A percentile compares a stretch with the other conserved stretches of the same genome.
Evolutionary conservation across 2,329 filamentous ascomycete genomes (phyloP).

Genomic region (Blastomyces emzantsi): DNA sequence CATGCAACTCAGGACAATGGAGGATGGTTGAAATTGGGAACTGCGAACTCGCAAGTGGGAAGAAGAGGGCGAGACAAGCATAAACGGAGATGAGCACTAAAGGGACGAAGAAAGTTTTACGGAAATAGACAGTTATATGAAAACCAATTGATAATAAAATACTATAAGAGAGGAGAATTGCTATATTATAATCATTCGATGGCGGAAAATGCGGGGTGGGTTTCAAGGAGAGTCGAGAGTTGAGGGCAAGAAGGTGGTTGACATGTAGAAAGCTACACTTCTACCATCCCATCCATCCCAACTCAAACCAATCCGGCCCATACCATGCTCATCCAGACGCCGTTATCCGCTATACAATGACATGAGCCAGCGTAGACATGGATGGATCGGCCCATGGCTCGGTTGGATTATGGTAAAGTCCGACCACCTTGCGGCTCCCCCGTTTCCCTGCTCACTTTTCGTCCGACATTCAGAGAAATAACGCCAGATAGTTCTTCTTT

Average conservation of each 20-base stretch:
- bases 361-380: neutral
- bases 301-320: neutral
- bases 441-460: neutral
- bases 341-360: neutral
- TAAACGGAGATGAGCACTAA: neutral
- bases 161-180: slow-evolving; percentile 33
- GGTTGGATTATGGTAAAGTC: neutral
- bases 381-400: neutral
- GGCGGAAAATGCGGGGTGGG: neutral
- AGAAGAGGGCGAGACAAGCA: neutral
- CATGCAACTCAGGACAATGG: neutral
- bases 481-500: neutral
- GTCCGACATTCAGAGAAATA: neutral
- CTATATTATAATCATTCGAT: slow-evolving; percentile 25
- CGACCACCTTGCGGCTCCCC: neutral
- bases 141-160: slow-evolving; percentile 12
- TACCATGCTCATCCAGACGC: neutral
- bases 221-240: neutral
- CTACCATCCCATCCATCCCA: neutral
- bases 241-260: neutral
- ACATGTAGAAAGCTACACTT: neutral
- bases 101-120: neutral
- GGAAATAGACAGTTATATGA: neutral
- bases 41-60: neutral
- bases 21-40: neutral